phyloP scores from a whole-genome alignment of 2,329 filamentous ascomycete species.

The Ascochyta fabae region DNA sequence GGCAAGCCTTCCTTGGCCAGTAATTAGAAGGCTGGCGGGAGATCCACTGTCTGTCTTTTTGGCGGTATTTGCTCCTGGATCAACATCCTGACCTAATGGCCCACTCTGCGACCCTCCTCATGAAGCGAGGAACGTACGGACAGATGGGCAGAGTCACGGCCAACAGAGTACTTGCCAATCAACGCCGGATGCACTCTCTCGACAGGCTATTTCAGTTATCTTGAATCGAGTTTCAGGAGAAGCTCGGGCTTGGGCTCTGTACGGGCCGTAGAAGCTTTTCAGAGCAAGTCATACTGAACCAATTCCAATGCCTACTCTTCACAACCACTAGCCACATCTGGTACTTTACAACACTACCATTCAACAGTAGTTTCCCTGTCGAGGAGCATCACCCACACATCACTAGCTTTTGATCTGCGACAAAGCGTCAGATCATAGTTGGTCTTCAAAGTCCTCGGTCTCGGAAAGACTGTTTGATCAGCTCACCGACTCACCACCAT shows the following conservation, averaged over 20 bases:
- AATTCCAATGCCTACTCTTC: not conserved
- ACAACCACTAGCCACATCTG: not conserved
- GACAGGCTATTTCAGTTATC: not conserved
- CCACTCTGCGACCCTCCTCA: slow-evolving; percentile 33
- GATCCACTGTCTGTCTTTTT: slow-evolving; percentile 25
- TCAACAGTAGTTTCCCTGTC: not conserved
- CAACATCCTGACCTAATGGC: slow-evolving; percentile 12
- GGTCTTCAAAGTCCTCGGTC: not conserved
- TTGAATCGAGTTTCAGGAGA: slow-evolving; percentile 29
- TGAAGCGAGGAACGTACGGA: slow-evolving; percentile 22
- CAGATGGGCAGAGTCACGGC: slow-evolving; percentile 20
- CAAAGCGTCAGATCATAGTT: not conserved
- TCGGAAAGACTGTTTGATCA: slow-evolving; percentile 1
- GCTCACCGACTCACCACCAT: slow-evolving; percentile 1
- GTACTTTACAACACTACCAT: not conserved
- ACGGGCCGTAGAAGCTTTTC: not conserved
- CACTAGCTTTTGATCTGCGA: not conserved
- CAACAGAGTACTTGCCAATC: slow-evolving; percentile 9
- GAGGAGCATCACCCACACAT: not conserved
- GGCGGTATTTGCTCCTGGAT: slow-evolving; percentile 28
- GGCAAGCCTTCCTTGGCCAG: slow-evolving; percentile 23
- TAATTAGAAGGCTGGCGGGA: slow-evolving; percentile 26
- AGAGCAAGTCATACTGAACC: not conserved
- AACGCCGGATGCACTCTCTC: not conserved
- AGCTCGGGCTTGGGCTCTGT: slow-evolving; percentile 27